These are phyloP conservation scores for Globisporangium polare DNA, from an alignment of 352 stramenopile genomes.

Conservation along the genomic window DNA sequence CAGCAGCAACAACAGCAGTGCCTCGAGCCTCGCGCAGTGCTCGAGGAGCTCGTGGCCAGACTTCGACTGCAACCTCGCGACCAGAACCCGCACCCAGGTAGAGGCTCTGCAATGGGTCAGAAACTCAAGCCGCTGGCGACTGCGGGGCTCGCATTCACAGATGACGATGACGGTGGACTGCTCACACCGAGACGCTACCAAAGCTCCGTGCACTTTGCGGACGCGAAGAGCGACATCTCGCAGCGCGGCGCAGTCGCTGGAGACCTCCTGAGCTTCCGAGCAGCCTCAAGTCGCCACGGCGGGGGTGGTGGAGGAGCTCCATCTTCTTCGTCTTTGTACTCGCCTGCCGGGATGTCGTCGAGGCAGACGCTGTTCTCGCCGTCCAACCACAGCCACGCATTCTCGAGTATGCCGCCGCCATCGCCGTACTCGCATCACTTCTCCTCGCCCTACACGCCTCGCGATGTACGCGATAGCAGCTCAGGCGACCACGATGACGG, in stretches of 20 bases:
- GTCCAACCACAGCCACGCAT: background rate
- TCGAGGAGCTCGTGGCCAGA: background rate
- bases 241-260: slow-evolving; percentile 3
- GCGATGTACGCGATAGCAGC: background rate
- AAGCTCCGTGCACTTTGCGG: background rate
- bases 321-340: background rate
- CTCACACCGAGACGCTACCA: background rate
- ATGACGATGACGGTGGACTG: background rate
- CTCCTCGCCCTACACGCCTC: slow-evolving; percentile 1
- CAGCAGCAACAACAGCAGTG: background rate
- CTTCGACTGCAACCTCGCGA: slow-evolving; percentile 1
- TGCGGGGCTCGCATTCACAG: slow-evolving; percentile 2
- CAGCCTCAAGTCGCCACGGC: background rate
- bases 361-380: background rate
- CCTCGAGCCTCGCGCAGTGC: background rate
- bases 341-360: background rate
- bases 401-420: background rate
- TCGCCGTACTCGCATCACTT: slow-evolving; percentile 1
- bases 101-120: background rate
- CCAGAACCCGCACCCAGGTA: background rate
- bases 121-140: slow-evolving; percentile 6
- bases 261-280: slow-evolving; percentile 7
- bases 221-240: slow-evolving; percentile 2
- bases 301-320: background rate
- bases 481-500: background rate